A percentile compares a stretch with the other conserved stretches of the same genome.
Evolutionary conservation across 768 basidiomycete species (phyloP).

Genomic region (Mrakia gelida): DNA sequence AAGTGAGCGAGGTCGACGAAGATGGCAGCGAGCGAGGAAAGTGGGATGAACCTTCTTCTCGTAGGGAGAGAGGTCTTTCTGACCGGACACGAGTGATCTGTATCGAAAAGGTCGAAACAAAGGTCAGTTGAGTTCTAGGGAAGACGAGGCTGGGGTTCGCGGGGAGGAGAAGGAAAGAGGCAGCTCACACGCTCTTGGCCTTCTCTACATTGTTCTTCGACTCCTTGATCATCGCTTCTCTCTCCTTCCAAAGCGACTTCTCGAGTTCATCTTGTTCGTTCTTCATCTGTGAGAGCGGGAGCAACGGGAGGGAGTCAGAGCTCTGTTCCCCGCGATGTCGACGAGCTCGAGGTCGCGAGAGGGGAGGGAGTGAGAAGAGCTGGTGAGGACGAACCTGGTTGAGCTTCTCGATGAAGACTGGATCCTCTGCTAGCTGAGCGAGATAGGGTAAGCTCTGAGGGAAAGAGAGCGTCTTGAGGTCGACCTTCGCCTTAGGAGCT

Average conservation of each 20-base stretch:
- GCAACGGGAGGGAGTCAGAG: background rate
- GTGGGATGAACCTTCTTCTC: background rate
- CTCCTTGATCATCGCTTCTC: background rate
- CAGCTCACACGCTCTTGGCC: slow-evolving; percentile 8
- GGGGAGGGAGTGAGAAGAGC: background rate
- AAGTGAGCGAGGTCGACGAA: background rate
- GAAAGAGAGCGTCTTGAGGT: slow-evolving; percentile 2
- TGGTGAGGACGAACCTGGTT: background rate
- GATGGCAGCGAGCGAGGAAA: background rate
- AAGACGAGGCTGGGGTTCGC: background rate
- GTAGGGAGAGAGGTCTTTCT: slow-evolving; percentile 1
- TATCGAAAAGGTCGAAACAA: background rate
- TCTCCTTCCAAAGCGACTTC: background rate
- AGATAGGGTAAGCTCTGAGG: slow-evolving; percentile 7
- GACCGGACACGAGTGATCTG: background rate
- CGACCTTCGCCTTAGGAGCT: background rate
- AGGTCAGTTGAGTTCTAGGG: background rate
- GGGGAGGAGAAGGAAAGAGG: background rate
- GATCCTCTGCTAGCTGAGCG: slow-evolving; percentile 4
- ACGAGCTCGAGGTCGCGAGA: too few species aligned
- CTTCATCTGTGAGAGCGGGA: background rate
- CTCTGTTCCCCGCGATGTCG: too few species aligned
- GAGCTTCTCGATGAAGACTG: background rate
- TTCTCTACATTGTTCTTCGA: background rate
- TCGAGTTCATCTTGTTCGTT: background rate